A percentile compares a stretch with the other conserved stretches of the same genome.
These are phyloP conservation scores for Calocera viscosa DNA, from an alignment of 768 basidiomycete genomes.

Conservation along the genomic window DNA sequence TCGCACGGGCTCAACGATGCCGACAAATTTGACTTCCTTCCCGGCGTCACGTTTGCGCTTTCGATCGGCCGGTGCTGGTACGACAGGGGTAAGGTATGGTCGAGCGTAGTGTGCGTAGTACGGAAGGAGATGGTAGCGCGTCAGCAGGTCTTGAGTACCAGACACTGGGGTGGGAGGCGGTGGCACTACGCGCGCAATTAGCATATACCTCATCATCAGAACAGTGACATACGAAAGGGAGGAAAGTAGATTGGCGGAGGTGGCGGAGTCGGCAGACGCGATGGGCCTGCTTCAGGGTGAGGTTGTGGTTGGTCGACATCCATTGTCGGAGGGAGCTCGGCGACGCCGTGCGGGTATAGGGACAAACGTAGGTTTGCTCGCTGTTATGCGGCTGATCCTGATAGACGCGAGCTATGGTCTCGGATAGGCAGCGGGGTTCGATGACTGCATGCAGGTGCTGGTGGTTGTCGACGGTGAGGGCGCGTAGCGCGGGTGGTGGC, in stretches of 20 bases:
- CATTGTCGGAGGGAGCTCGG: neutral
- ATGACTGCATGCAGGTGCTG: neutral
- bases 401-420: slow-evolving; percentile 1
- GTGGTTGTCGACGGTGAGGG: neutral
- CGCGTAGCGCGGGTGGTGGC: neutral
- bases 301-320: neutral
- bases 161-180: neutral
- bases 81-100: slow-evolving; percentile 33
- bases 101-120: slow-evolving; percentile 77
- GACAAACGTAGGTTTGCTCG: neutral
- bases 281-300: neutral
- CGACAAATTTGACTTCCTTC: slow-evolving; percentile 11
- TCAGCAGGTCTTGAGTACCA: slow-evolving; percentile 64
- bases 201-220: neutral
- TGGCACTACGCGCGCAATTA: neutral
- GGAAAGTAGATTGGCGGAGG: slow-evolving; percentile 5
- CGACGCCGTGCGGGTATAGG: neutral
- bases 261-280: neutral
- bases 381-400: slow-evolving; percentile 1
- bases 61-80: neutral
- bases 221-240: neutral
- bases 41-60: slow-evolving; percentile 9
- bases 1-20: slow-evolving; percentile 5
- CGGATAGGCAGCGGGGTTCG: neutral
- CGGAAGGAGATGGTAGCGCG: slow-evolving; percentile 53